Conservation (phyloP, 1,139 yeast genomes). For the Candida sanyaensis region DNA sequence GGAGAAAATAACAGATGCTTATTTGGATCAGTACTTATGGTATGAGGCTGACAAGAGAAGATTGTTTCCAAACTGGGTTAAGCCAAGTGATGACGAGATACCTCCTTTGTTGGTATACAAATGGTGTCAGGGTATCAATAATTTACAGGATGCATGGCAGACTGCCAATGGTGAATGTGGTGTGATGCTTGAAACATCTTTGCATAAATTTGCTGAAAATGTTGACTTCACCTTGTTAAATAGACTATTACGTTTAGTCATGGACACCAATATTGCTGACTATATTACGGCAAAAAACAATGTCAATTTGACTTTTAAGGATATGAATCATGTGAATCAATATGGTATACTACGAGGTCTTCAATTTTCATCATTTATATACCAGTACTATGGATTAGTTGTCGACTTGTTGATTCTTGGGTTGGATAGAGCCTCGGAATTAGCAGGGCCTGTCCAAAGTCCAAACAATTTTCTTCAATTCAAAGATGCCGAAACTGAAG, state of each 20-base stretch:
- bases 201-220: slow-evolving; percentile 76
- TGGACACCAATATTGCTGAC: slow-evolving; percentile 93
- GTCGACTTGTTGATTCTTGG: slow-evolving; percentile 84
- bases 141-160: slow-evolving; percentile 77
- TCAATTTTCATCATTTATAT: slow-evolving; percentile 86
- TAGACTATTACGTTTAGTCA: slow-evolving; percentile 72
- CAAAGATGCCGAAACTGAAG: slow-evolving; percentile 57
- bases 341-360: slow-evolving; percentile 87
- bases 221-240: slow-evolving; percentile 86
- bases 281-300: slow-evolving; percentile 93
- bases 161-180: slow-evolving; percentile 71
- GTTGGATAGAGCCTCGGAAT: slow-evolving; percentile 78
- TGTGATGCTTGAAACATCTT: slow-evolving; percentile 78
- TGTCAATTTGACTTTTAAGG: slow-evolving; percentile 79
- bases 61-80: slow-evolving; percentile 93
- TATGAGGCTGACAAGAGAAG: slow-evolving; percentile 89
- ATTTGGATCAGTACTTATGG: slow-evolving; percentile 94
- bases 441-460: slow-evolving; percentile 74
- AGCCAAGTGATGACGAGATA: slow-evolving; percentile 92
- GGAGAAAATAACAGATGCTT: slow-evolving; percentile 96
- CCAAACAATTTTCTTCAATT: slow-evolving; percentile 84
- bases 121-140: slow-evolving; percentile 95
- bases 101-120: slow-evolving; percentile 91
- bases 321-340: slow-evolving; percentile 91
- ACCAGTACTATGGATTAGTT: slow-evolving; percentile 86